Conservation (phyloP, 495 filamentous ascomycete species). For the Copromyces sp. region DNA sequence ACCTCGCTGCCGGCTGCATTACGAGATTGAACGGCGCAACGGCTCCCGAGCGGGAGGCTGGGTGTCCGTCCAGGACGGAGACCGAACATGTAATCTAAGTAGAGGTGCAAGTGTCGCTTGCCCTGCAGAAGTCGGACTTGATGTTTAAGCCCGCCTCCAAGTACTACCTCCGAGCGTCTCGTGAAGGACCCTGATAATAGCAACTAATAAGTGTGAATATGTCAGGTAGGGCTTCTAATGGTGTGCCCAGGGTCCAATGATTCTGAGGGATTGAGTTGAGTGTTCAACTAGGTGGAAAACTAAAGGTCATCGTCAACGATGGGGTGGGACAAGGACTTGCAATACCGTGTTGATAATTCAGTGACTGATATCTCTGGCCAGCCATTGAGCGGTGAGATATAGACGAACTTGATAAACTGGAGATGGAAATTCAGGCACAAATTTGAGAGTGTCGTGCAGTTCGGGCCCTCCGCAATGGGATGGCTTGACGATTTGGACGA, state of each 20-base stretch:
- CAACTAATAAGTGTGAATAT: neutral
- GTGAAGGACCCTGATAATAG: neutral
- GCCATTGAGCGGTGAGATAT: neutral
- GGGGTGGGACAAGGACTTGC: neutral
- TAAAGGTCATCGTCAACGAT: neutral
- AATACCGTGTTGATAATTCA: neutral
- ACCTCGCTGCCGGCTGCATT: neutral
- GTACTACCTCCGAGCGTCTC: neutral
- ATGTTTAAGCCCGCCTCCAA: neutral
- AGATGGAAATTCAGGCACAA: neutral
- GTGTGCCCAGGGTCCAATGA: neutral
- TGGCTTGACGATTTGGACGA: too few relatives aligned
- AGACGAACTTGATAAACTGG: neutral
- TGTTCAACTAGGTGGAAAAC: neutral
- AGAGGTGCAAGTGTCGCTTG: neutral
- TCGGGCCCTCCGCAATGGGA: neutral
- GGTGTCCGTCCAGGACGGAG: neutral
- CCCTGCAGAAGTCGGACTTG: neutral
- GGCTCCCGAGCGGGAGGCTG: neutral
- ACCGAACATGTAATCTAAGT: neutral
- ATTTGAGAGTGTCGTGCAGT: neutral
- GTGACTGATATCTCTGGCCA: neutral
- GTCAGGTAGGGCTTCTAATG: neutral
- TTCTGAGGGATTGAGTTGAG: too few relatives aligned
- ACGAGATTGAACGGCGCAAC: neutral